Conservation (phyloP, 78 protist species). For the Diacronema lutheri region DNA sequence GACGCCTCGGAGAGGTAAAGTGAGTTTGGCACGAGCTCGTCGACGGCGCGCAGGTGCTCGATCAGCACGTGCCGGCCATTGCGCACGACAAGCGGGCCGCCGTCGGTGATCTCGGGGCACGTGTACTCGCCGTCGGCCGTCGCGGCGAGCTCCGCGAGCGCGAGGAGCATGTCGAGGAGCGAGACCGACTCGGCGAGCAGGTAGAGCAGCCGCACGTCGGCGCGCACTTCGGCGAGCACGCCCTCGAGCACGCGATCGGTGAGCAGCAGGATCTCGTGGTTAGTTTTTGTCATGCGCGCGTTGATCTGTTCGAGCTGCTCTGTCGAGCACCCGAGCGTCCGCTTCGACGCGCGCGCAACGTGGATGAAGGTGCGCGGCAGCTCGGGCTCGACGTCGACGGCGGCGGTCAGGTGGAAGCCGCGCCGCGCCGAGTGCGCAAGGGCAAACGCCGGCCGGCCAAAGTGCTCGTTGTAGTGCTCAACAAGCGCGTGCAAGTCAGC, state of each 20-base stretch:
- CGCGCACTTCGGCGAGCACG: neutral
- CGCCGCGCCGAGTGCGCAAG: too few relatives aligned
- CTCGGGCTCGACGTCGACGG: neutral
- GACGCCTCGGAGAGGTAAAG: neutral
- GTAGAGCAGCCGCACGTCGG: neutral
- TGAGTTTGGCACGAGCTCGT: neutral
- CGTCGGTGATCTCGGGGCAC: neutral
- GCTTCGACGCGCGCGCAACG: neutral
- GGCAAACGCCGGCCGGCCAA: too few relatives aligned
- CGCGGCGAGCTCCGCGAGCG: neutral
- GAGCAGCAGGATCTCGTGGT: conserved; percentile 1
- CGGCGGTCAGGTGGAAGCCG: neutral
- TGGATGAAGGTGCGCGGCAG: neutral
- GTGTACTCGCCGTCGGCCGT: neutral
- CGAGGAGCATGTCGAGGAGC: conserved; percentile 28
- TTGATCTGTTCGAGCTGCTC: neutral
- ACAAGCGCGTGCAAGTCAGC: too few relatives aligned
- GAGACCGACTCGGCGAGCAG: conserved; percentile 13
- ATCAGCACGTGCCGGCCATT: neutral
- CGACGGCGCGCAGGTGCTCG: neutral
- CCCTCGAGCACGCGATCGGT: neutral
- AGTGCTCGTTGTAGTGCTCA: too few relatives aligned
- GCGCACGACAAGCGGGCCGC: neutral
- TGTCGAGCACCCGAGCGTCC: neutral
- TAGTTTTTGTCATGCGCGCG: neutral